phyloP scores from a whole-genome alignment of 495 filamentous ascomycete species.

The Penicillium chermesinum region DNA sequence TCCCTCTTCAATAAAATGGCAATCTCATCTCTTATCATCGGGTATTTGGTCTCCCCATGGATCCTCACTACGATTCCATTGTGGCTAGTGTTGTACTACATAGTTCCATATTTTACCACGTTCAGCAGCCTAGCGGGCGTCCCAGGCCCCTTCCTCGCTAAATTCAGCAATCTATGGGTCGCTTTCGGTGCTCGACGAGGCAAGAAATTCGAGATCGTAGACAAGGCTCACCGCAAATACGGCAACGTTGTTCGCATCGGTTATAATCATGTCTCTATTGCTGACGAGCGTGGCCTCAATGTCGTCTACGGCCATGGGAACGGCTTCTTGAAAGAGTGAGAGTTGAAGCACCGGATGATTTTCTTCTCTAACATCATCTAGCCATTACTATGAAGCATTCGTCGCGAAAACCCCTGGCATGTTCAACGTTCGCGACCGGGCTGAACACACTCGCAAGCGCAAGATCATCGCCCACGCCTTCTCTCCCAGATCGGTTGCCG shows the following conservation, averaged over 20 bases:
- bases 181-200: slow-evolving; percentile 18
- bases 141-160: slow-evolving; percentile 20
- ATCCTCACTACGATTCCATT: slow-evolving; percentile 8
- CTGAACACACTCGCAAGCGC: slow-evolving; percentile 73
- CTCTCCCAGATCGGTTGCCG: slow-evolving; percentile 60
- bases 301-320: slow-evolving; percentile 48
- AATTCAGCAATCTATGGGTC: slow-evolving; percentile 25
- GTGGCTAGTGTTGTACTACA: slow-evolving; percentile 18
- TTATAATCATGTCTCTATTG: slow-evolving; percentile 33
- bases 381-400: slow-evolving; percentile 76
- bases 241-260: slow-evolving; percentile 39
- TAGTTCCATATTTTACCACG: slow-evolving; percentile 19
- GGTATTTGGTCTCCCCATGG: slow-evolving; percentile 9
- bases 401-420: slow-evolving; percentile 71
- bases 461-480: slow-evolving; percentile 78
- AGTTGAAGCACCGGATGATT: too few relatives aligned
- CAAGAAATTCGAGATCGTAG: slow-evolving; percentile 21
- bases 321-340: slow-evolving; percentile 61
- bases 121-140: slow-evolving; percentile 10
- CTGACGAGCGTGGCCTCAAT: slow-evolving; percentile 23
- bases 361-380: slow-evolving; percentile 8
- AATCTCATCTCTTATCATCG: slow-evolving; percentile 4
- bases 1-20: slow-evolving; percentile 5
- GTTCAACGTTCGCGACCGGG: slow-evolving; percentile 73
- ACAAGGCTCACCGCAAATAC: slow-evolving; percentile 33